These are phyloP conservation scores for Microbotryum silenes-acaulis DNA, from an alignment of 1,284 basidiomycete genomes.

Conservation along the genomic window DNA sequence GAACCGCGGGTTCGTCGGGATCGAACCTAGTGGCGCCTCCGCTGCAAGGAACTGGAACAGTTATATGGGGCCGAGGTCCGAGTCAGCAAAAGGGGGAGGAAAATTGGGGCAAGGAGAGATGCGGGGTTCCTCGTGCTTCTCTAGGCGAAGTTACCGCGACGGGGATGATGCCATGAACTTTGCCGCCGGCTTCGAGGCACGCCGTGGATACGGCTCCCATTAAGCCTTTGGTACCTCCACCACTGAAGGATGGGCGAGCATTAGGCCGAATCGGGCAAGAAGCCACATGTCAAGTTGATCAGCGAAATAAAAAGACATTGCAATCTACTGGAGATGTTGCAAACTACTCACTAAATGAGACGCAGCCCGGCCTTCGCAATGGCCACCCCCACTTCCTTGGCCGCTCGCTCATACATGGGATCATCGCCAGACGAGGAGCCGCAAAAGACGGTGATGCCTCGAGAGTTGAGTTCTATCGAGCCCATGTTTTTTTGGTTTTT, in stretches of 20 bases:
- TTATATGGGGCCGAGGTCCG: neutral
- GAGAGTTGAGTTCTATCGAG: neutral
- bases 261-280: neutral
- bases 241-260: slow-evolving; percentile 1
- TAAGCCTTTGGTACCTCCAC: slow-evolving; percentile 27
- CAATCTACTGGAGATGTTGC: neutral
- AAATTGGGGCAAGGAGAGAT: neutral
- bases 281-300: no score
- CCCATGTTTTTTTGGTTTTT: no score
- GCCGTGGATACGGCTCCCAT: slow-evolving; percentile 19
- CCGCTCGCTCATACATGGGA: slow-evolving; percentile 34
- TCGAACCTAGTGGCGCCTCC: slow-evolving; percentile 14
- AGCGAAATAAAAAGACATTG: neutral
- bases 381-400: slow-evolving; percentile 8
- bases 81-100: neutral
- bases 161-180: slow-evolving; percentile 29
- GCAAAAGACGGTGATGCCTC: slow-evolving; percentile 40
- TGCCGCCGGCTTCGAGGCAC: slow-evolving; percentile 11
- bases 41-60: slow-evolving; percentile 17
- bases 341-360: slow-evolving; percentile 18
- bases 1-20: slow-evolving; percentile 17
- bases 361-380: slow-evolving; percentile 7
- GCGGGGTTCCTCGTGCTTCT: neutral
- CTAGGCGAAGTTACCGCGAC: slow-evolving; percentile 10
- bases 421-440: slow-evolving; percentile 37